These are phyloP conservation scores for Telfairia occidentalis DNA, from an alignment of 331 rosid genomes.

Conservation along the genomic window DNA sequence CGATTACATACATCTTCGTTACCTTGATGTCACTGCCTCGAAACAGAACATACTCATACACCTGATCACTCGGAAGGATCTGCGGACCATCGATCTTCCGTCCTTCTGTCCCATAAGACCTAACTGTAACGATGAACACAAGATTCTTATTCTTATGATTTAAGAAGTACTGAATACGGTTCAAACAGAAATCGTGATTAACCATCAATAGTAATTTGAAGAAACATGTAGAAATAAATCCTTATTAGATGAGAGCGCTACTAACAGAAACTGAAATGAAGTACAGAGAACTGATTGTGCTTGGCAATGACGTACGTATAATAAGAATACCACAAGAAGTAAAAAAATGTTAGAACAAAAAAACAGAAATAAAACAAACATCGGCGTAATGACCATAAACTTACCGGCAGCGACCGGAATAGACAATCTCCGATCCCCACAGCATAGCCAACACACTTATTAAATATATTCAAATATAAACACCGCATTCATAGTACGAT, in stretches of 20 bases:
- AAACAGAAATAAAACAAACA: not conserved
- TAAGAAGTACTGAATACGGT: not conserved
- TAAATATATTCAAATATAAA: not conserved
- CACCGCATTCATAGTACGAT: not conserved
- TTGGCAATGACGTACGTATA: not conserved
- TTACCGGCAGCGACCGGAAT: not conserved
- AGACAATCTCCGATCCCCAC: not conserved
- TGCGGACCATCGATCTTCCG: not conserved
- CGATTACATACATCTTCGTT: not conserved
- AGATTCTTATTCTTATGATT: not conserved
- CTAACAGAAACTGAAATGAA: not conserved
- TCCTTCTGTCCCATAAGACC: not conserved
- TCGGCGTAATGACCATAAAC: too few species aligned
- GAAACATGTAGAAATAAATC: not conserved
- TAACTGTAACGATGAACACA: not conserved
- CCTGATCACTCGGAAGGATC: not conserved
- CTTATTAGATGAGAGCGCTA: not conserved
- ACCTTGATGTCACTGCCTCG: not conserved
- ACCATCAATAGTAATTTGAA: not conserved
- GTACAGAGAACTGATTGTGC: not conserved
- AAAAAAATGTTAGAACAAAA: not conserved
- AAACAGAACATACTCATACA: not conserved
- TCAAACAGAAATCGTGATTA: not conserved
- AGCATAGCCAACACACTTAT: not conserved
- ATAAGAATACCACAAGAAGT: not conserved